Evolutionary conservation across 176 grass and related monocot species (phyloP).

Genomic region (Aegilops sharonensis): DNA sequence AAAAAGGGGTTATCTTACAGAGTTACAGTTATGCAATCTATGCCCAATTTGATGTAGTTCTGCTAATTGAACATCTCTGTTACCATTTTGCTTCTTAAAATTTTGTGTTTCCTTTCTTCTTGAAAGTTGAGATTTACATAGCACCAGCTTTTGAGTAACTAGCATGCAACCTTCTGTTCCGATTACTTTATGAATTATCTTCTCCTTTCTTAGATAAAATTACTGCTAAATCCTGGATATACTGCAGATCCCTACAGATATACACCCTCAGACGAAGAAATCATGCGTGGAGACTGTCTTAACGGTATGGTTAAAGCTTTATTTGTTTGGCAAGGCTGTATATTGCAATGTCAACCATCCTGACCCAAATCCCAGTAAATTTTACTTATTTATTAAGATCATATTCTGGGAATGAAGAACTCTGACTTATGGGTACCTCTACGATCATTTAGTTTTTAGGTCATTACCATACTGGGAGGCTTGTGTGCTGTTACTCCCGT

Average conservation of each 20-base stretch:
- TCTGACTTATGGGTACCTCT: neutral
- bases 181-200: neutral
- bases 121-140: neutral
- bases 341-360: neutral
- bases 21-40: neutral
- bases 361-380: neutral
- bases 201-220: neutral
- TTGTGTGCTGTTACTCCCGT: neutral
- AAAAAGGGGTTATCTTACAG: neutral
- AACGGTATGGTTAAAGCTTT: constrained; percentile 57
- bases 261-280: constrained; percentile 86
- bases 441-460: constrained; percentile 2
- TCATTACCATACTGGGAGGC: neutral
- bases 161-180: neutral
- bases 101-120: neutral
- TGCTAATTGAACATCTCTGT: neutral
- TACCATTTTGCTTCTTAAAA: neutral
- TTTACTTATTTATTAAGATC: neutral
- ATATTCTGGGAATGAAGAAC: neutral
- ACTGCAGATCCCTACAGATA: constrained; percentile 89
- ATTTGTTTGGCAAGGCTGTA: neutral
- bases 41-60: neutral
- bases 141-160: neutral
- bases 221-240: constrained; percentile 23
- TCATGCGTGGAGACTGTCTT: constrained; percentile 97